phyloP scores from a whole-genome alignment of 345 rosid genomes.

The Eucalyptus sp. region DNA sequence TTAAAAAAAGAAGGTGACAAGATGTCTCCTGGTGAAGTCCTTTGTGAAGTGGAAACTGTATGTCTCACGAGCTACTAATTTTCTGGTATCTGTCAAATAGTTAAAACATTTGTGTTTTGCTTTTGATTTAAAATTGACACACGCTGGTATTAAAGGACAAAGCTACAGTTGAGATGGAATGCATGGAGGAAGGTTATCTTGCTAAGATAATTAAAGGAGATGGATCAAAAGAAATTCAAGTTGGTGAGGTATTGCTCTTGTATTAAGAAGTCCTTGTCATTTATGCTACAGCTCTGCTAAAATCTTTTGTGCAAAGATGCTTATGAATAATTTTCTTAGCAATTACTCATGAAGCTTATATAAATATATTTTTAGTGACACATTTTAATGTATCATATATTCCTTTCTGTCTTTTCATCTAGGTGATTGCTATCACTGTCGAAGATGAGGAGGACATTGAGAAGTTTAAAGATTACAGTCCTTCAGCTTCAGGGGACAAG shows the following conservation, averaged over 20 bases:
- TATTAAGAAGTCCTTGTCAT: neutral
- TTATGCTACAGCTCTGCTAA: neutral
- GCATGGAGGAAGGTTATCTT: conserved; percentile 98
- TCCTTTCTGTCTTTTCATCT: neutral
- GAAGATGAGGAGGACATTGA: conserved; percentile 83
- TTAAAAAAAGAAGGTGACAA: conserved; percentile 97
- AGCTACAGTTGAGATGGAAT: conserved; percentile 98
- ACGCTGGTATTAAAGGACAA: conserved; percentile 48
- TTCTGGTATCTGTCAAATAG: neutral
- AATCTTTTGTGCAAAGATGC: neutral
- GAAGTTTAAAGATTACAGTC: conserved; percentile 84
- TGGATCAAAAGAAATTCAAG: conserved; percentile 88
- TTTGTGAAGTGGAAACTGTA: conserved; percentile 99
- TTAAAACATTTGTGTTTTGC: neutral
- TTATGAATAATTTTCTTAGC: neutral
- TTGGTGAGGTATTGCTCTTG: conserved; percentile 66
- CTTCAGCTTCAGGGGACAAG: conserved; percentile 30
- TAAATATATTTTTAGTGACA: neutral
- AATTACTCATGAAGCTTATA: neutral
- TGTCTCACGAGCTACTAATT: neutral
- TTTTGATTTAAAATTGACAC: neutral
- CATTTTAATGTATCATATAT: neutral
- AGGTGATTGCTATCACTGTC: conserved; percentile 85
- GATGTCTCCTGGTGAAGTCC: conserved; percentile 82
- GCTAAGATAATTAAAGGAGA: conserved; percentile 86